phyloP scores from a whole-genome alignment of 208 protist species.

The Entamoeba moshkovskii region DNA sequence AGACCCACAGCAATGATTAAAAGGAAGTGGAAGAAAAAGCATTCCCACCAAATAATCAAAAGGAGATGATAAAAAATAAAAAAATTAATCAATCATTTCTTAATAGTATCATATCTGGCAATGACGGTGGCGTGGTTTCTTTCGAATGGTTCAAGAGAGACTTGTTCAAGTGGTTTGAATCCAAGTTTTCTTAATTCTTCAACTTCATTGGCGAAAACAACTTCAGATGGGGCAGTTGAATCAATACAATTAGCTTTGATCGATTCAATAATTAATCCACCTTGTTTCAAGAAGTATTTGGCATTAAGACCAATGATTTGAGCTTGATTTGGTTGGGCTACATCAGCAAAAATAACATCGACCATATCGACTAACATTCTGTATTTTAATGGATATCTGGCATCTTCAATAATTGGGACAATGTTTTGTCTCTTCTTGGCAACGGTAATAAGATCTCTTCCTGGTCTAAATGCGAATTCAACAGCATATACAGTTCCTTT shows the following conservation, averaged over 20 bases:
- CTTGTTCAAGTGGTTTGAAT: slow-evolving; percentile 88
- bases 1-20: no score
- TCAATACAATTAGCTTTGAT: slow-evolving; percentile 98
- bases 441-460: slow-evolving; percentile 95
- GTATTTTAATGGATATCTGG: slow-evolving; percentile 97
- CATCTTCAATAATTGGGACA: slow-evolving; percentile 99
- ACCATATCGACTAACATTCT: slow-evolving; percentile 88
- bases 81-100: not conserved
- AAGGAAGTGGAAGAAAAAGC: no score
- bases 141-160: slow-evolving; percentile 95
- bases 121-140: slow-evolving; percentile 91
- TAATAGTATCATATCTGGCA: not conserved
- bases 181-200: slow-evolving; percentile 81
- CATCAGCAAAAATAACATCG: slow-evolving; percentile 98
- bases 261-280: slow-evolving; percentile 95
- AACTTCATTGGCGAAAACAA: slow-evolving; percentile 90
- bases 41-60: no score
- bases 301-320: slow-evolving; percentile 94
- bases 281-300: slow-evolving; percentile 93
- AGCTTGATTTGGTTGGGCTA: slow-evolving; percentile 96
- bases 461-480: slow-evolving; percentile 94
- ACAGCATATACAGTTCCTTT: slow-evolving; percentile 96
- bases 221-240: slow-evolving; percentile 80
- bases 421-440: slow-evolving; percentile 97
- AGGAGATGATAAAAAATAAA: no score